These are phyloP conservation scores for Henningerozyma blattae DNA, from an alignment of 805 yeast genomes.

Conservation along the genomic window DNA sequence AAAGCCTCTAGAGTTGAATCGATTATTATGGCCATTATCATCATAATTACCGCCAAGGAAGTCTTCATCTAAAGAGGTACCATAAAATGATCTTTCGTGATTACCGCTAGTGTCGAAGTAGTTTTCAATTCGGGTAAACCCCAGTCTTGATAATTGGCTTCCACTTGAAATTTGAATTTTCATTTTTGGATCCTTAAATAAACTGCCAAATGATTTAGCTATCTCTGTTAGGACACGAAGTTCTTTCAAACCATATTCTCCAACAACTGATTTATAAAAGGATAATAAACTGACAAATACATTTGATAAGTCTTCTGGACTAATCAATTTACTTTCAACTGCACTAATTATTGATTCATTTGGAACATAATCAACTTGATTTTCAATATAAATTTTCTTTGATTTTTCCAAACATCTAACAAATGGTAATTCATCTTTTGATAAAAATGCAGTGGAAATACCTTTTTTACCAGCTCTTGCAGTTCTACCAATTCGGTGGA, in stretches of 20 bases:
- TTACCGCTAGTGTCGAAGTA: not conserved
- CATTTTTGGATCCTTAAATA: constrained; percentile 12
- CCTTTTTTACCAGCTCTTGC: constrained; percentile 87
- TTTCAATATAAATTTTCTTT: constrained; percentile 44
- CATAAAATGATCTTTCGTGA: not conserved
- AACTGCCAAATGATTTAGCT: constrained; percentile 14
- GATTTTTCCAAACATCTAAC: constrained; percentile 33
- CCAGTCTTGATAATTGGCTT: constrained; percentile 12
- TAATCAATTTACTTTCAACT: constrained; percentile 12
- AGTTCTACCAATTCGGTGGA: constrained; percentile 92
- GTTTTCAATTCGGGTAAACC: constrained; percentile 9
- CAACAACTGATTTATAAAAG: constrained; percentile 24
- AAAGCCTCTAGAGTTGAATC: constrained; percentile 1
- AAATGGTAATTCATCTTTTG: constrained; percentile 47
- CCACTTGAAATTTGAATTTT: constrained; percentile 14
- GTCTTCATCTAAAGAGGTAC: not conserved
- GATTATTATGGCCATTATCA: constrained; percentile 1
- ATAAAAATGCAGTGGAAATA: constrained; percentile 47
- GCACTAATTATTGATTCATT: constrained; percentile 22
- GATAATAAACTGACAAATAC: constrained; percentile 27
- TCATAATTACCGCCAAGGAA: constrained; percentile 1
- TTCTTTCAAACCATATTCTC: constrained; percentile 23
- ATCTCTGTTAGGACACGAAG: constrained; percentile 11
- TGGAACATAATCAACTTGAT: constrained; percentile 29
- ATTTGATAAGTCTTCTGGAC: constrained; percentile 18